These are phyloP conservation scores for Suhomyces tanzawaensis DNA, from an alignment of 805 yeast genomes.

Conservation along the genomic window DNA sequence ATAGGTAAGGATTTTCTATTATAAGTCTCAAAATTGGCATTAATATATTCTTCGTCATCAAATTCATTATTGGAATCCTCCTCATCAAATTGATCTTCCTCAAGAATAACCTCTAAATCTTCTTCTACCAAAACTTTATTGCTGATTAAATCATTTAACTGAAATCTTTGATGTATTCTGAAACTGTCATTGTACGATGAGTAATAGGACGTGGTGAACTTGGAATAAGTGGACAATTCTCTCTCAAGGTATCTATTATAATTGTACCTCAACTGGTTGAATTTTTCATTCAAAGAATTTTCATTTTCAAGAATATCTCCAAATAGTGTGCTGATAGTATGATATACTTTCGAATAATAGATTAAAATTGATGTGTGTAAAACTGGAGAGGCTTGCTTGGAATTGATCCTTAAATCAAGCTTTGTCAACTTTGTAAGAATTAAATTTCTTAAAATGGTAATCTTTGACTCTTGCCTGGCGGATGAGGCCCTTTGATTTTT, in stretches of 20 bases:
- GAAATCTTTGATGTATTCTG: slow-evolving; percentile 15
- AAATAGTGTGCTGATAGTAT: slow-evolving; percentile 27
- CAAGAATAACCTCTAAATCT: slow-evolving; percentile 16
- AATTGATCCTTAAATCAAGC: slow-evolving; percentile 27
- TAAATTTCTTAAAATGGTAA: slow-evolving; percentile 27
- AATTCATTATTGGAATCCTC: slow-evolving; percentile 9
- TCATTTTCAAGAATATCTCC: slow-evolving; percentile 14
- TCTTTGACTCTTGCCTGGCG: slow-evolving; percentile 19
- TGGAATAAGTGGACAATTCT: slow-evolving; percentile 23
- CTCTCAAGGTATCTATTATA: slow-evolving; percentile 25
- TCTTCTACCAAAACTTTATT: slow-evolving; percentile 9
- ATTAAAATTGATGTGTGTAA: slow-evolving; percentile 26
- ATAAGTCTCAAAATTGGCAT: slow-evolving; percentile 7
- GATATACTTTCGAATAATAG: slow-evolving; percentile 34
- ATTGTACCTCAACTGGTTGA: slow-evolving; percentile 20
- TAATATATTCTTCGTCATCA: slow-evolving; percentile 6
- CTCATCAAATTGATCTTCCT: slow-evolving; percentile 12
- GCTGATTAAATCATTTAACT: slow-evolving; percentile 7
- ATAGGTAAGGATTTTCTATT: slow-evolving; percentile 23
- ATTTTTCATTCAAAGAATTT: slow-evolving; percentile 13
- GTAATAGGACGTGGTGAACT: slow-evolving; percentile 14
- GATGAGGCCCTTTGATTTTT: slow-evolving; percentile 16
- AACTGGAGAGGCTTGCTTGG: slow-evolving; percentile 13
- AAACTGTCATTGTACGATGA: slow-evolving; percentile 17
- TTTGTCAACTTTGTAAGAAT: slow-evolving; percentile 28